A percentile compares a stretch with the other conserved stretches of the same genome.
phyloP scores from a whole-genome alignment of 2,329 filamentous ascomycete species.

The Alternaria consortialis region DNA sequence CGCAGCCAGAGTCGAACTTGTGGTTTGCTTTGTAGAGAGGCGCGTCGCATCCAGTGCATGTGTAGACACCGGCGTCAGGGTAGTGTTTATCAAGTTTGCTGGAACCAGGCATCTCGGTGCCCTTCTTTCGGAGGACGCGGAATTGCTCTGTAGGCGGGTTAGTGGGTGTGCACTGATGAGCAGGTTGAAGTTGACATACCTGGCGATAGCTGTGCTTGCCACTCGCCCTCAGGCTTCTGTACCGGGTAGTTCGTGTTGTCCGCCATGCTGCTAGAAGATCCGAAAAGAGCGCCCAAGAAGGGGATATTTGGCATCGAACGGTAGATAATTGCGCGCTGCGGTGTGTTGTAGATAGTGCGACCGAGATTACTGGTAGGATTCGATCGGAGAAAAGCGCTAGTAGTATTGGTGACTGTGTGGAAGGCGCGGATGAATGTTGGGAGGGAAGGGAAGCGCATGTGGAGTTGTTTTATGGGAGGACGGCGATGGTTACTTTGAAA shows the following conservation, averaged over 20 bases:
- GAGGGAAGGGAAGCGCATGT: constrained; percentile 61
- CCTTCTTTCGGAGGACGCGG: constrained; percentile 88
- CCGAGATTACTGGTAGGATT: constrained; percentile 50
- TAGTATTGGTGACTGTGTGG: constrained; percentile 58
- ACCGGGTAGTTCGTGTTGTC: constrained; percentile 78
- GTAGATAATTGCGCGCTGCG: constrained; percentile 38
- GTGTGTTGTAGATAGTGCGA: constrained; percentile 39
- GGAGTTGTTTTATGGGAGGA: constrained; percentile 8
- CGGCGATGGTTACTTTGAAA: constrained; percentile 8
- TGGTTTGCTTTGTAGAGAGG: constrained; percentile 92
- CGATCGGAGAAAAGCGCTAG: constrained; percentile 39
- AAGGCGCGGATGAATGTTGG: constrained; percentile 59
- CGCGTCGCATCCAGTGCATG: constrained; percentile 83
- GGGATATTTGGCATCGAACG: constrained; percentile 78
- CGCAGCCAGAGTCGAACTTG: constrained; percentile 96
- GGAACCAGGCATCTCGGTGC: constrained; percentile 82
- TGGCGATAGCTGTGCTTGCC: constrained; percentile 82
- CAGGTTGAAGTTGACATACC: constrained; percentile 57
- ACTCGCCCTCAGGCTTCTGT: constrained; percentile 82
- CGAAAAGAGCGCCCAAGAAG: constrained; percentile 79
- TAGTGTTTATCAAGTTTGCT: constrained; percentile 90
- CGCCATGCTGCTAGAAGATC: constrained; percentile 60
- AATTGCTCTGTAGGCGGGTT: constrained; percentile 78
- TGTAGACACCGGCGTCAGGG: constrained; percentile 79
- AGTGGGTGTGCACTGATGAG: neutral